Evolutionary conservation across 2,329 filamentous ascomycete genomes (phyloP), one percentile per base, ranked within the genome.

Genomic region (Aspergillus ibericus): DNA sequence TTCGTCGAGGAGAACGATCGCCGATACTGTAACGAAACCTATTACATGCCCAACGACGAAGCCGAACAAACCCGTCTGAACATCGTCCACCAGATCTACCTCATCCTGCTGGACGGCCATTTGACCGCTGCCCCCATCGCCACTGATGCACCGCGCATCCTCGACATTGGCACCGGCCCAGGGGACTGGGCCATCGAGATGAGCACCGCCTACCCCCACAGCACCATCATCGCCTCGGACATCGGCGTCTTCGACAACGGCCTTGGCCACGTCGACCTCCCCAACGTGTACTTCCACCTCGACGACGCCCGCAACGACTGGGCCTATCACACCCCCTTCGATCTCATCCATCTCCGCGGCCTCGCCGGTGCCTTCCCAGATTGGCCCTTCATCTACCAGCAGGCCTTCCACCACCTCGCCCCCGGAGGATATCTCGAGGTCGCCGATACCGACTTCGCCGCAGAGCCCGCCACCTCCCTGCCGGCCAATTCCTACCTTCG

Each of bases 11-110:
- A 88, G 61, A 83, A 89, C 72, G 84, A 81, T 44, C 83, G 87
- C 20, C 81, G 74, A 25, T 83, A 87, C 63, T 87, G 86, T 68
- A 86, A 87, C 66, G 78, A 82, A 34, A 79, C 80, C 34, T 89
- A 88, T 67, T 85, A 80, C 70, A 86, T 88, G 81, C 87, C 87
- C 13, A 88, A 88, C 70, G 87, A 89, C 66, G 83, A 88, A 47
- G 74, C 80, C 47, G 87, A 89, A 68, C 85, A 88, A 70, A 84
- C 85, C 47, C 83, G 87, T 42, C 72, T 88, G 52, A 82, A 83
- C 58, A 78, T 89, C 53, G 77, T 85, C 38, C 85, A 89, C 63
- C 85, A 88, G 68, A 82, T 88, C 48, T 88, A 85, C 66, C 73
- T 87, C 5, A 81, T 72, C 20, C 53, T 78, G 40, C 63, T 77